Percentiles rank a stretch among this genome's conserved stretches.
Conservation (phyloP, 345 rosid species). For the Erucastrum elatum region DNA sequence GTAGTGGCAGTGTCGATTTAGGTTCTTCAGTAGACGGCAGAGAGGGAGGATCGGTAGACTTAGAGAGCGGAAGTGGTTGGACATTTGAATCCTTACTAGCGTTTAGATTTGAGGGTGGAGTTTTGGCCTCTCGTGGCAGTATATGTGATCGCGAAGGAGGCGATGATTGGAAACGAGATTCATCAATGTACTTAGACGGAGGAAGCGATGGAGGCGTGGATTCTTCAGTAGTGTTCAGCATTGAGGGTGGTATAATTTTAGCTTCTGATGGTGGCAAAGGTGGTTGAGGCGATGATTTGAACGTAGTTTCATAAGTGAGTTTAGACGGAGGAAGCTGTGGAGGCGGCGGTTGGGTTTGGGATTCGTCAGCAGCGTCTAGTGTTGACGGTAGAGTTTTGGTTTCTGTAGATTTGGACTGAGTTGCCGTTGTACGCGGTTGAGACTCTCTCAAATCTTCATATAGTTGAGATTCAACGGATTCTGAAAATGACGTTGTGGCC, state of each 20-base stretch:
- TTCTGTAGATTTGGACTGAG: neutral
- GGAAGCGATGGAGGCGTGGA: neutral
- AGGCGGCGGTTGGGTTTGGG: neutral
- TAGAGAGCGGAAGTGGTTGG: slow-evolving; percentile 4
- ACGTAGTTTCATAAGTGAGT: neutral
- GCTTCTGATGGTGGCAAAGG: neutral
- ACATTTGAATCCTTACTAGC: neutral
- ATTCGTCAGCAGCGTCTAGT: neutral
- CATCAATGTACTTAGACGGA: neutral
- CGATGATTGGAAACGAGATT: too few relatives aligned
- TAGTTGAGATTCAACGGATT: neutral
- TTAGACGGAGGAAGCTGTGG: neutral
- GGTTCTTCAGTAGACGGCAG: neutral
- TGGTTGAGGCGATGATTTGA: neutral
- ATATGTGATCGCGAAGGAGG: neutral
- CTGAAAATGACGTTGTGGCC: neutral
- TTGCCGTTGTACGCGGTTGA: too few relatives aligned
- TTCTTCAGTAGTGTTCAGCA: neutral
- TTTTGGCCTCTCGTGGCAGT: neutral
- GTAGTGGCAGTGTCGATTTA: neutral
- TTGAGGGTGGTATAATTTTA: neutral
- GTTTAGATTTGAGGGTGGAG: neutral
- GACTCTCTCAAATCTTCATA: too few relatives aligned
- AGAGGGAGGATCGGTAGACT: neutral
- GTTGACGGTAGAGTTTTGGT: neutral